phyloP scores from a whole-genome alignment of 495 filamentous ascomycete species.

The Penicillium alfredii region DNA sequence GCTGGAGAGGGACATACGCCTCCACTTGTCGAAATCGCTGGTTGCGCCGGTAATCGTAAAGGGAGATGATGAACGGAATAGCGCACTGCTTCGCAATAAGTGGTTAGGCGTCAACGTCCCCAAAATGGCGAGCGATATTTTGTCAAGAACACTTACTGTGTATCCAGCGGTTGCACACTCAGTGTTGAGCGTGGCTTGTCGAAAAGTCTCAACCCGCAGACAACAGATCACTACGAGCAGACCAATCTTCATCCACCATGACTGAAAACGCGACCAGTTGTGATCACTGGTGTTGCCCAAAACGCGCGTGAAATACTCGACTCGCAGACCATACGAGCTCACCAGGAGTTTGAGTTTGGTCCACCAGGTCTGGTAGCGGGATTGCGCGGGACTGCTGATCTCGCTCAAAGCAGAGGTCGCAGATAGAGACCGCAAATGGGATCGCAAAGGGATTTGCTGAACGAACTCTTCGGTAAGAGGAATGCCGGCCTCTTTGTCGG shows the following conservation, averaged over 20 bases:
- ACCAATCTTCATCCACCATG: slow-evolving; percentile 26
- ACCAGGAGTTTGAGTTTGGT: too few relatives aligned
- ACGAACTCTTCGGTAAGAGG: slow-evolving; percentile 19
- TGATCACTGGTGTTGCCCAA: too few relatives aligned
- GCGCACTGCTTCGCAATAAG: slow-evolving; percentile 18
- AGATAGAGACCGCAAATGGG: background rate
- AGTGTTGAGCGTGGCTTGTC: slow-evolving; percentile 26
- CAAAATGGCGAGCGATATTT: too few relatives aligned
- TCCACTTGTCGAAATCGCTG: slow-evolving; percentile 22
- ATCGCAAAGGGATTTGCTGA: slow-evolving; percentile 1
- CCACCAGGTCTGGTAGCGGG: too few relatives aligned
- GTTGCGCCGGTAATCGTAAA: slow-evolving; percentile 40
- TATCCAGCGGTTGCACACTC: slow-evolving; percentile 39
- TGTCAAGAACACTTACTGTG: slow-evolving; percentile 34
- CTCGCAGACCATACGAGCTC: too few relatives aligned
- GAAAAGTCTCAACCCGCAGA: slow-evolving; percentile 36
- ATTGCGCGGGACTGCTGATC: too few relatives aligned
- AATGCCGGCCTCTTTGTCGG: slow-evolving; percentile 11
- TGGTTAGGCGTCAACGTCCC: slow-evolving; percentile 3
- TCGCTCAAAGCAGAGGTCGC: too few relatives aligned
- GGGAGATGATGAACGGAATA: slow-evolving; percentile 38
- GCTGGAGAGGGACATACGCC: slow-evolving; percentile 18
- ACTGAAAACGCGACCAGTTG: too few relatives aligned
- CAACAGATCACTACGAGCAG: slow-evolving; percentile 26
- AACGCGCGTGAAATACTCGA: too few relatives aligned